Evolutionary conservation across 2,329 filamentous ascomycete species (phyloP).

Genomic region (Botrytis tulipae): DNA sequence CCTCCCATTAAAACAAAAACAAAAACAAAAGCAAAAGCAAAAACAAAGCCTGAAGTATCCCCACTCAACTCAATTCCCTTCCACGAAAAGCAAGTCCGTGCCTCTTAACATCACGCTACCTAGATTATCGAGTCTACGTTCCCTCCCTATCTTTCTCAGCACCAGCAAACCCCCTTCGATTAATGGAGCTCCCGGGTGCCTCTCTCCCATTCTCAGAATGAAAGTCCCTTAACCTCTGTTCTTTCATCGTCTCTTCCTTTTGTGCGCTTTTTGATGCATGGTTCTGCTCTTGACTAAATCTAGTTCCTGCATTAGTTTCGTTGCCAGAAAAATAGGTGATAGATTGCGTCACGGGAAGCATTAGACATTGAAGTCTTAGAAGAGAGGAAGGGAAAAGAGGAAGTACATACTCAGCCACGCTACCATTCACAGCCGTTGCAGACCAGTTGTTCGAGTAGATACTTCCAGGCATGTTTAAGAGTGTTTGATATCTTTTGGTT

Average conservation of each 20-base stretch:
- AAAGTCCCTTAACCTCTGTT: not conserved
- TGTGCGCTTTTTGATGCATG: not conserved
- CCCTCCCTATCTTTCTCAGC: not conserved
- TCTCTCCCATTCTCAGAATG: not conserved
- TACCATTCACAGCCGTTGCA: not conserved
- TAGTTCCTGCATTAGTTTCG: accelerated
- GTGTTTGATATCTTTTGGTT: not conserved
- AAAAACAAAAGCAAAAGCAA: not conserved
- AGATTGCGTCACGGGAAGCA: not conserved
- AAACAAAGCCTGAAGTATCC: not conserved
- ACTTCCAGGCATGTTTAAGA: not conserved
- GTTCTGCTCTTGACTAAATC: not conserved
- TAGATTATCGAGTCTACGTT: not conserved
- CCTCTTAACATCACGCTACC: accelerated
- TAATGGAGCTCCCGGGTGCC: not conserved
- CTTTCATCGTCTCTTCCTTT: not conserved
- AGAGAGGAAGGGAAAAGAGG: not conserved
- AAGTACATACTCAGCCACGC: not conserved
- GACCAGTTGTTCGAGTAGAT: not conserved
- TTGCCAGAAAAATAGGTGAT: accelerated
- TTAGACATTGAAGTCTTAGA: accelerated
- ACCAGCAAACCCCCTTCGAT: not conserved
- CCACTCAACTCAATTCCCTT: not conserved
- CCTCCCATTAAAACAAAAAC: not conserved
- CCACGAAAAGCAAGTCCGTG: not conserved